Conservation (phyloP, 1,284 basidiomycete species). For the Ustilago cynodontis region DNA sequence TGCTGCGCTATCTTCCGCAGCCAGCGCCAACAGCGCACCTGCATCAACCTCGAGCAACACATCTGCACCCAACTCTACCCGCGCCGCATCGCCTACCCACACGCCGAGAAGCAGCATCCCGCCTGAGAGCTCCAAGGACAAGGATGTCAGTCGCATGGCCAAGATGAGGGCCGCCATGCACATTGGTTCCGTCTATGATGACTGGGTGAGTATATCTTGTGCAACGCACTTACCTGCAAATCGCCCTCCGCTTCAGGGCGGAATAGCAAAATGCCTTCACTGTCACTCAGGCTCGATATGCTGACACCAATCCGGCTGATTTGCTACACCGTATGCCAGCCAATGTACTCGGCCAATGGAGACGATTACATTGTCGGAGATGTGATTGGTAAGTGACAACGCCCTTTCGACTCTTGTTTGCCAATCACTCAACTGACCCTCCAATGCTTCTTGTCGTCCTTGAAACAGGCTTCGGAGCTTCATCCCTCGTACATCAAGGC, state of each 20-base stretch:
- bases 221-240: not conserved
- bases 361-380: constrained; percentile 64
- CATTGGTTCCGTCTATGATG: constrained; percentile 83
- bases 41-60: constrained; percentile 23
- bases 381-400: constrained; percentile 52
- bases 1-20: constrained; percentile 10
- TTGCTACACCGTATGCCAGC: constrained; percentile 17
- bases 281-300: not conserved
- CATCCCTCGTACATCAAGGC: constrained; percentile 85
- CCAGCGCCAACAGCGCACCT: constrained; percentile 15
- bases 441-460: not conserved
- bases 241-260: not conserved
- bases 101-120: constrained; percentile 33
- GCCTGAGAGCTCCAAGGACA: constrained; percentile 31
- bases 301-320: constrained; percentile 5
- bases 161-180: constrained; percentile 71
- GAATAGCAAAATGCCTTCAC: not conserved
- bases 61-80: constrained; percentile 28
- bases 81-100: constrained; percentile 23
- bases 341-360: constrained; percentile 47
- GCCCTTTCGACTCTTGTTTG: not conserved
- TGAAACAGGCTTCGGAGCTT: constrained; percentile 81
- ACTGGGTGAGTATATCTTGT: constrained; percentile 74
- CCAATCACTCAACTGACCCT: not conserved
- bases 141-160: constrained; percentile 30